These are phyloP conservation scores for Globisporangium middletonii DNA, from an alignment of 352 stramenopile species.

Conservation along the genomic window DNA sequence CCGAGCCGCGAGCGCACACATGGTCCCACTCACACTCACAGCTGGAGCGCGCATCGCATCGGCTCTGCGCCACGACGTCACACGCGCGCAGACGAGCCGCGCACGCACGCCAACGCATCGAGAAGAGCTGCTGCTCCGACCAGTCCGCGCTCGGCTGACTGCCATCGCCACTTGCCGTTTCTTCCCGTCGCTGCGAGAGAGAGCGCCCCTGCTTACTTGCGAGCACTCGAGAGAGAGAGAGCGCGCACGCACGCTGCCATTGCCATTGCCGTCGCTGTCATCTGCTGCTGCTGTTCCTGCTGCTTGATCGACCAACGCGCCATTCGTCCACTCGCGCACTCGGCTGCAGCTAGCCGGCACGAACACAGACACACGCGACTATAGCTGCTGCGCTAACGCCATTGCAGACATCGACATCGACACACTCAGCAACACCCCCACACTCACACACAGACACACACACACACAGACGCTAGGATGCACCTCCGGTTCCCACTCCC, in stretches of 20 bases:
- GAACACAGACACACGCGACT: neutral
- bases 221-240: neutral
- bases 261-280: neutral
- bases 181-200: neutral
- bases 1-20: no score
- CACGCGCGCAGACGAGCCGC: no score
- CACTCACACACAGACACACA: neutral
- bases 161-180: neutral
- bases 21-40: no score
- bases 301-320: neutral
- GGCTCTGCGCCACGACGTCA: no score
- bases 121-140: neutral
- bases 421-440: neutral
- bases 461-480: slow-evolving; percentile 26
- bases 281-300: no score
- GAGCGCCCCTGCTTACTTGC: no score
- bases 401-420: neutral
- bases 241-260: no score
- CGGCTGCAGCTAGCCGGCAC: neutral
- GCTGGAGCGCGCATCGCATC: no score
- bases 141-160: neutral
- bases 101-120: neutral
- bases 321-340: slow-evolving; percentile 1
- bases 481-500: slow-evolving; percentile 68
- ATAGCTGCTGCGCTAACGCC: no score